Evolutionary conservation across 2,329 filamentous ascomycete genomes (phyloP).

Genomic region (Fusarium pininemorale): DNA sequence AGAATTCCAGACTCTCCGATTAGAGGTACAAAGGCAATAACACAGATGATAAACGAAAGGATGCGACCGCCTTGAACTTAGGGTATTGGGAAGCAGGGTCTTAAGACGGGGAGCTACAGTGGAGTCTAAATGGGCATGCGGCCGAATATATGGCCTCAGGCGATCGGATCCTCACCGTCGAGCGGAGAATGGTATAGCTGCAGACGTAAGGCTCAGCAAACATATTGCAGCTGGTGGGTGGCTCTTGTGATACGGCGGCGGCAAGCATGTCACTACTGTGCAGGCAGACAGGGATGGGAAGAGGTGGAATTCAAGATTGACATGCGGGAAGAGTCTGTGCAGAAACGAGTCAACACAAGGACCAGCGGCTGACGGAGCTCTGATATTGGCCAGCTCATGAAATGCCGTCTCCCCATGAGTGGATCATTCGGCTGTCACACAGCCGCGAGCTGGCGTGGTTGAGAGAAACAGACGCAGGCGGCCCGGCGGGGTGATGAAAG

Average conservation of each 20-base stretch:
- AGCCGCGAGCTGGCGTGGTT: constrained; percentile 35
- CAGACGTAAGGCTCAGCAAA: constrained; percentile 29
- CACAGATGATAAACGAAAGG: constrained; percentile 31
- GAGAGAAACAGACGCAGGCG: constrained; percentile 35
- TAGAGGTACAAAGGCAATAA: constrained; percentile 1
- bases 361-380: constrained; percentile 57
- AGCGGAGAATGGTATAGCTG: constrained; percentile 28
- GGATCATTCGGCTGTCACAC: constrained; percentile 42
- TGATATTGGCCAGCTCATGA: constrained; percentile 62
- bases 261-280: constrained; percentile 31
- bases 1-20: constrained; percentile 42
- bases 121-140: constrained; percentile 37
- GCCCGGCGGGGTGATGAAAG: constrained; percentile 29
- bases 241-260: constrained; percentile 38
- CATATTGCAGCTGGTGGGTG: constrained; percentile 30
- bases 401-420: constrained; percentile 39
- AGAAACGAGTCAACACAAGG: constrained; percentile 37
- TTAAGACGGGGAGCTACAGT: constrained; percentile 39
- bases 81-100: constrained; percentile 32
- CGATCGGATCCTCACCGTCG: constrained; percentile 33
- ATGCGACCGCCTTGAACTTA: constrained; percentile 7
- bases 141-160: constrained; percentile 40
- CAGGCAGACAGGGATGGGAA: constrained; percentile 20
- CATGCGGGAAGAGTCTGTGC: constrained; percentile 43
- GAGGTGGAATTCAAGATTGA: constrained; percentile 42